Percentiles rank a stretch among this genome's conserved stretches.
Conservation (phyloP, 2,329 filamentous ascomycete species). For the Akanthomyces uredinophilus region DNA sequence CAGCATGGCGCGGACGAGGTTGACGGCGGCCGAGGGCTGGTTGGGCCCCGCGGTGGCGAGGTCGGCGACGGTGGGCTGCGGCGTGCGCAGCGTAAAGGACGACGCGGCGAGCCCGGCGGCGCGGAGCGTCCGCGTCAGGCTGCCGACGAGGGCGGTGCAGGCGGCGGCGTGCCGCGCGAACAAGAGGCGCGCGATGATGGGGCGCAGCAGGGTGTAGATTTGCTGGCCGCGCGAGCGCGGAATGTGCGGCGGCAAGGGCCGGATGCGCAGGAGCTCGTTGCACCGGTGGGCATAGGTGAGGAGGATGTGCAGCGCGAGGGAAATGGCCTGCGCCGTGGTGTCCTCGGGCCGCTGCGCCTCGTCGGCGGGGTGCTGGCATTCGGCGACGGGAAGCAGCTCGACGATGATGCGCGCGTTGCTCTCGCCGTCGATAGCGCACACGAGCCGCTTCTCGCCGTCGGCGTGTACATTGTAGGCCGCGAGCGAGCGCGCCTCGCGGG, state of each 20-base stretch:
- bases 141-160: conserved; percentile 38
- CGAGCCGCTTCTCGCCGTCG: conserved; percentile 52
- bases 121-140: conserved; percentile 40
- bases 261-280: conserved; percentile 64
- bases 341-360: conserved; percentile 35
- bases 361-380: conserved; percentile 36
- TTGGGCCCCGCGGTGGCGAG: conserved; percentile 25
- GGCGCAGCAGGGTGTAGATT: conserved; percentile 46
- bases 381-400: conserved; percentile 59
- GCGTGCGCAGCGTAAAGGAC: conserved; percentile 38
- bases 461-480: conserved; percentile 65
- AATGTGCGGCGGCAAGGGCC: conserved; percentile 41
- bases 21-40: conserved; percentile 37
- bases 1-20: conserved; percentile 39
- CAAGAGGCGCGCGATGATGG: conserved; percentile 45
- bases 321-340: conserved; percentile 58
- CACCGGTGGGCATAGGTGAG: conserved; percentile 74
- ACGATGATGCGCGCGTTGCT: conserved; percentile 53
- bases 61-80: conserved; percentile 28
- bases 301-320: conserved; percentile 66
- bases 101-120: conserved; percentile 39
- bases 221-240: conserved; percentile 34
- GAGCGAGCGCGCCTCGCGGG: conserved; percentile 71
- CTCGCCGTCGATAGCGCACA: conserved; percentile 47
- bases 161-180: conserved; percentile 37